phyloP scores from a whole-genome alignment of 2,329 filamentous ascomycete species.

The Pseudogymnoascus sp. region DNA sequence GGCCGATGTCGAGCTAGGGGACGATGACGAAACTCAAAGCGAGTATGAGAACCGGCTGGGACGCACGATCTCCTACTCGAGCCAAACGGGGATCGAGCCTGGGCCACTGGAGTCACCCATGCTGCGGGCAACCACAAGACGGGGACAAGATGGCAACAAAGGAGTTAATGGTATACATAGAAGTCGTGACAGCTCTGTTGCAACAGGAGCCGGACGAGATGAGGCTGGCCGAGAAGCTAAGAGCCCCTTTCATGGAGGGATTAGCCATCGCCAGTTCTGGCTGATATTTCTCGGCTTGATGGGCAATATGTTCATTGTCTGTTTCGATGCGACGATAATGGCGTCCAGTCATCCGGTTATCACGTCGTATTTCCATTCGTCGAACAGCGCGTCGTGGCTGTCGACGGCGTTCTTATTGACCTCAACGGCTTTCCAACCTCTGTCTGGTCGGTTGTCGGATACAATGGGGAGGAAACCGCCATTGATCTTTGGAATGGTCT shows the following conservation, averaged over 20 bases:
- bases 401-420: slow-evolving; percentile 73
- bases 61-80: slow-evolving; percentile 22
- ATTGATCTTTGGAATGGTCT: slow-evolving; percentile 53
- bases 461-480: slow-evolving; percentile 60
- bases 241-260: slow-evolving; percentile 34
- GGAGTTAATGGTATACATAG: not conserved
- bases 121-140: slow-evolving; percentile 20
- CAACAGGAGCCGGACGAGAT: slow-evolving; percentile 12
- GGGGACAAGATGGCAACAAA: slow-evolving; percentile 16
- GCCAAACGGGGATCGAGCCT: slow-evolving; percentile 23
- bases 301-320: slow-evolving; percentile 48
- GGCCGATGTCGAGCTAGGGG: slow-evolving; percentile 19
- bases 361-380: slow-evolving; percentile 69
- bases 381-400: slow-evolving; percentile 74
- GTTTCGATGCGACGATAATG: slow-evolving; percentile 75
- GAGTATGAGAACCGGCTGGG: not conserved
- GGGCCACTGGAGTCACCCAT: slow-evolving; percentile 26
- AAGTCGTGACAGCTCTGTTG: not conserved
- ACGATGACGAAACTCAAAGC: not conserved
- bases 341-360: slow-evolving; percentile 74
- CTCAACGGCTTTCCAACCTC: slow-evolving; percentile 65
- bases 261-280: slow-evolving; percentile 46
- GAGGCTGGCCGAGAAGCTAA: slow-evolving; percentile 16
- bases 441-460: slow-evolving; percentile 68
- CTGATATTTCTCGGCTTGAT: slow-evolving; percentile 53